phyloP scores from a whole-genome alignment of 169 alveolate species.

The Plasmodium fragile region DNA sequence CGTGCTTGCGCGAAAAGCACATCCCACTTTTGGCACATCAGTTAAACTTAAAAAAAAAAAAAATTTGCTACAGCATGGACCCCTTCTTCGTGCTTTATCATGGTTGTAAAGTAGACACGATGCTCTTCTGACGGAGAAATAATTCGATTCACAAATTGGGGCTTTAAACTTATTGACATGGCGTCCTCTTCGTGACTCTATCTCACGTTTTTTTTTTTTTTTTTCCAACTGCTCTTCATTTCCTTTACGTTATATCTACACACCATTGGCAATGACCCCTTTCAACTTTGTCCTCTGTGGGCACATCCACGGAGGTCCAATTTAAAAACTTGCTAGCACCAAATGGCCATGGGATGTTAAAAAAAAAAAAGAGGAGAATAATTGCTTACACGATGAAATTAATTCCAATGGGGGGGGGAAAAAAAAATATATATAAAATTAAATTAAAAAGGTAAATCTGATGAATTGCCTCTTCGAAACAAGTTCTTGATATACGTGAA shows the following conservation, averaged over 20 bases:
- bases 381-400: background rate
- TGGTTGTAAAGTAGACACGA: background rate
- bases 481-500: constrained; percentile 39
- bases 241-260: background rate
- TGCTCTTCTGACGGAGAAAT: background rate
- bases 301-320: background rate
- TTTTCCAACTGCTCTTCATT: background rate
- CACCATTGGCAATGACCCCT: background rate
- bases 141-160: background rate
- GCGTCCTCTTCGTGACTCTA: background rate
- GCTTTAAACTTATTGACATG: background rate
- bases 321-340: background rate
- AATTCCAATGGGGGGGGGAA: background rate
- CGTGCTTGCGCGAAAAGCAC: background rate
- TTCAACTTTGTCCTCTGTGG: background rate
- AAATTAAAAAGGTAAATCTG: constrained; percentile 72
- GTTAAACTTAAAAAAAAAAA: constrained; percentile 5
- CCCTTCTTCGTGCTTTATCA: background rate
- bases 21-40: background rate
- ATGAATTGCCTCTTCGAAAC: constrained; percentile 54
- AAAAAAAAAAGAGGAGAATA: background rate
- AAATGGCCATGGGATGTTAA: background rate
- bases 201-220: background rate
- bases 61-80: background rate
- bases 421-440: background rate